Percentiles rank a stretch among this genome's conserved stretches.
Conservation (phyloP, 768 basidiomycete species). For the Boletus patriciae region DNA sequence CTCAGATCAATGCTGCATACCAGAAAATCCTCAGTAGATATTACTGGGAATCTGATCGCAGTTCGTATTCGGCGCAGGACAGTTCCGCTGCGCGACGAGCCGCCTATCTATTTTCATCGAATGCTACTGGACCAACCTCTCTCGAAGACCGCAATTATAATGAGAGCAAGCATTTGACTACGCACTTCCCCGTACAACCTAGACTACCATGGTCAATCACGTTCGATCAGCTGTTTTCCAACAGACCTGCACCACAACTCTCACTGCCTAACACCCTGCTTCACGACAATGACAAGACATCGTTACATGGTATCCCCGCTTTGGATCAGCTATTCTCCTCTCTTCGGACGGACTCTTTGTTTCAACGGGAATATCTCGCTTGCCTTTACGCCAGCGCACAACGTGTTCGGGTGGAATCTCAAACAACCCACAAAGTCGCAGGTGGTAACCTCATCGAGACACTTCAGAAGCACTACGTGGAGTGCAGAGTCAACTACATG, state of each 20-base stretch:
- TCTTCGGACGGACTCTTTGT: not conserved
- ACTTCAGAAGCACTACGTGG: no score
- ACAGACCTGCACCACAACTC: not conserved
- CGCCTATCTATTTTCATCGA: not conserved
- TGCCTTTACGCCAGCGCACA: not conserved
- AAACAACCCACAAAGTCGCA: not conserved
- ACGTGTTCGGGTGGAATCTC: not conserved
- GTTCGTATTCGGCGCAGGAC: not conserved
- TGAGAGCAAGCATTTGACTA: no score
- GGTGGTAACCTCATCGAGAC: no score
- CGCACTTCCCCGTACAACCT: no score
- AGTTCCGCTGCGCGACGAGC: not conserved
- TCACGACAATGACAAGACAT: not conserved
- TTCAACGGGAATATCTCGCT: not conserved
- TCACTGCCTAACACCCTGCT: not conserved
- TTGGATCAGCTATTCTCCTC: not conserved
- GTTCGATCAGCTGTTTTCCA: not conserved
- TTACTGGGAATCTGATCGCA: no score
- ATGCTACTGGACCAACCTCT: not conserved
- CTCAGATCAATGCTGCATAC: not conserved
- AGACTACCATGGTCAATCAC: not conserved
- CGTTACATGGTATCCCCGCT: not conserved
- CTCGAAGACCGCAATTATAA: no score
- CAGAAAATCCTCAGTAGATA: not conserved
- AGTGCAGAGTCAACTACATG: no score